Base-by-base conservation (phyloP, 1,284 basidiomycete genomes). In the Sporisorium exsertum region DNA sequence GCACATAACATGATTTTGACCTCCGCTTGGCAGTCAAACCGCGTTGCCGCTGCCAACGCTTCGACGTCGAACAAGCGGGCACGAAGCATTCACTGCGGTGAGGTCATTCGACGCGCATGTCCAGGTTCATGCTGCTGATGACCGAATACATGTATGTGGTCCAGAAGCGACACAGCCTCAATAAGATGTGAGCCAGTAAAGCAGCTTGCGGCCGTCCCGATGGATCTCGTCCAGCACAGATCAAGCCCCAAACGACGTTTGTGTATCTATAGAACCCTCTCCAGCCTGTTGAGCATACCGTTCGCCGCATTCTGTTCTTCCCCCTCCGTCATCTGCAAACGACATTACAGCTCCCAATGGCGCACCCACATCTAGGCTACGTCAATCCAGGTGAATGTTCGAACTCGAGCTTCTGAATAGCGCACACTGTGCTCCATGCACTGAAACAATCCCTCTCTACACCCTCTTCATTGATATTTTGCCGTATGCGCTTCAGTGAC, bases 361-460 rank as follows among this genome's bases (percentile, higher is more conserved):
- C 78, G 16, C 78, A 79, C 58, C 60, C 74, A 13, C 78, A 77
- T 67, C 64, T 79, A 12, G 71, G 74, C 54, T 77, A 77, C 45
- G 42, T 50, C 47, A 79, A 79, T 46, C 77, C 73, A 22, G 77
- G 73, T 72, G 33, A 59, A 70, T 40, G 37, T 16, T 35, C 35
- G 35, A 35, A 12, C 35, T 3, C 6, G 3, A 15, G 8, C 13
- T 15, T 35, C 35, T 15, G 13, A 15, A 15, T 8, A 35, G 35
- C 13, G 13, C 8, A 7, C 8, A 9, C 20, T n/a, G 15, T 4
- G 9, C 10, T 5, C 32, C 3, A 3, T 9, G 35, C 35, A 35
- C 60, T 70, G n/a, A 42, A n/a, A 20, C 15, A n/a, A 15, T 16
- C 24, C 16, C 18, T 15, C 18, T 16, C 35, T 13, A 35, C 35